Evolutionary conservation across 176 grass and related monocot genomes (phyloP).

Genomic region (Carex kokanica): DNA sequence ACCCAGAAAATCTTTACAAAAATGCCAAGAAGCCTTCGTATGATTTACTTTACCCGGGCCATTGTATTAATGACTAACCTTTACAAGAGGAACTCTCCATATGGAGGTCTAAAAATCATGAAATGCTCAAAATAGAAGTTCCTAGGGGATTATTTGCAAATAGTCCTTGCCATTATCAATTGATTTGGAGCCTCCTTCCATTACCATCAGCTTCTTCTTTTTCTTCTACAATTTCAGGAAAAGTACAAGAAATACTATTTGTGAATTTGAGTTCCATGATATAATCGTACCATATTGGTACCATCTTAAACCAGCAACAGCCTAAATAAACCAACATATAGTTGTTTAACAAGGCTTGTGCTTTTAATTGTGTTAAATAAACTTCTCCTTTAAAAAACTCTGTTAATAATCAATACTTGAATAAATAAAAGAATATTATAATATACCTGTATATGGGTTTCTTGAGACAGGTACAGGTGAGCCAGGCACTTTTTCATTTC

Average conservation of each 20-base stretch:
- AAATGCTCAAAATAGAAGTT: background rate
- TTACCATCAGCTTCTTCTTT: background rate
- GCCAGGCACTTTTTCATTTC: constrained; percentile 2
- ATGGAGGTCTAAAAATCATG: background rate
- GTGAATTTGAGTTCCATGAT: background rate
- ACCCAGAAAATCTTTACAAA: background rate
- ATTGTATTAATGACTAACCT: background rate
- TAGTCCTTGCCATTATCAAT: background rate
- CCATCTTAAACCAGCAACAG: background rate
- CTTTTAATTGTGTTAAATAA: background rate
- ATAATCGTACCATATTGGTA: background rate
- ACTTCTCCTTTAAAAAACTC: background rate
- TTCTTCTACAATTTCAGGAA: constrained; percentile 15
- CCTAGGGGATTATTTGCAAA: background rate
- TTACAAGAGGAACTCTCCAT: background rate
- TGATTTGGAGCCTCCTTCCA: constrained; percentile 12
- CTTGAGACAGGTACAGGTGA: constrained; percentile 10
- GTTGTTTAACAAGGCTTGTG: background rate
- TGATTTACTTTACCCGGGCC: background rate
- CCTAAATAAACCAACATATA: background rate
- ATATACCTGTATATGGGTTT: background rate
- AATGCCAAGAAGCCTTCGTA: background rate
- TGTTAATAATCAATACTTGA: background rate
- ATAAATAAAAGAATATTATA: background rate
- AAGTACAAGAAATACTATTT: background rate